Percentiles rank a stretch among this genome's conserved stretches.
Conservation (phyloP, 2,329 filamentous ascomycete species). For the Amauroascus verrucosus region DNA sequence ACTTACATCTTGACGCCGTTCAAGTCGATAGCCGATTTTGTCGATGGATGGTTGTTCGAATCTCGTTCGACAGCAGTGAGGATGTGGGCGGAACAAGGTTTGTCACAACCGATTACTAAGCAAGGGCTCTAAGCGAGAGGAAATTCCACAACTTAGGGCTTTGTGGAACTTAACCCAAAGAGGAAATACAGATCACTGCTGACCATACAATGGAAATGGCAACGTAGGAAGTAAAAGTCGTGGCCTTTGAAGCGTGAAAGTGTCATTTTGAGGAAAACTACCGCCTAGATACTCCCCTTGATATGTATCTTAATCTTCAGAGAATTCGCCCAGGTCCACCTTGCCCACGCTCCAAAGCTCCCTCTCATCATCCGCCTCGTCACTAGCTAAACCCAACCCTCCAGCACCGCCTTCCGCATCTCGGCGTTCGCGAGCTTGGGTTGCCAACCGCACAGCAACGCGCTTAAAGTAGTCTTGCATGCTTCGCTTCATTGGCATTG, state of each 20-base stretch:
- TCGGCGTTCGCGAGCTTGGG: constrained; percentile 74
- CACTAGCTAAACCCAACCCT: constrained; percentile 73
- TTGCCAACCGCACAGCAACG: constrained; percentile 72
- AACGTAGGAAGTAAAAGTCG: not conserved
- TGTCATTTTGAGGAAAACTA: not conserved
- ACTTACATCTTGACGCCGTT: constrained; percentile 21
- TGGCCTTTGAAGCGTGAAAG: not conserved
- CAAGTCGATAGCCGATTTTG: constrained; percentile 17
- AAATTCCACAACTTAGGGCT: constrained; percentile 18
- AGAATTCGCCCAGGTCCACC: constrained; percentile 59
- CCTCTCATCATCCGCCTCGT: constrained; percentile 87
- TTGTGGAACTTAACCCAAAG: constrained; percentile 3
- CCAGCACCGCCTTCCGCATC: constrained; percentile 86
- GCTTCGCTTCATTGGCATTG: constrained; percentile 66
- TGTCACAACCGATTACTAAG: constrained; percentile 19
- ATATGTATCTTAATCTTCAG: constrained; percentile 22
- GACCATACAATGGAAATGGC: not conserved
- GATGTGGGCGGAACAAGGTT: constrained; percentile 12
- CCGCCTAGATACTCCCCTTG: not conserved
- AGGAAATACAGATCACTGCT: not conserved
- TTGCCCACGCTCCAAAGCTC: constrained; percentile 94
- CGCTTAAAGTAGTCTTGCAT: constrained; percentile 98
- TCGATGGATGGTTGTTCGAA: constrained; percentile 18
- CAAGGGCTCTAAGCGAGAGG: constrained; percentile 19
- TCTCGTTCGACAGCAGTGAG: constrained; percentile 8